Conservation (phyloP, 2,329 filamentous ascomycete genomes). For the Pseudogymnoascus sp. region DNA sequence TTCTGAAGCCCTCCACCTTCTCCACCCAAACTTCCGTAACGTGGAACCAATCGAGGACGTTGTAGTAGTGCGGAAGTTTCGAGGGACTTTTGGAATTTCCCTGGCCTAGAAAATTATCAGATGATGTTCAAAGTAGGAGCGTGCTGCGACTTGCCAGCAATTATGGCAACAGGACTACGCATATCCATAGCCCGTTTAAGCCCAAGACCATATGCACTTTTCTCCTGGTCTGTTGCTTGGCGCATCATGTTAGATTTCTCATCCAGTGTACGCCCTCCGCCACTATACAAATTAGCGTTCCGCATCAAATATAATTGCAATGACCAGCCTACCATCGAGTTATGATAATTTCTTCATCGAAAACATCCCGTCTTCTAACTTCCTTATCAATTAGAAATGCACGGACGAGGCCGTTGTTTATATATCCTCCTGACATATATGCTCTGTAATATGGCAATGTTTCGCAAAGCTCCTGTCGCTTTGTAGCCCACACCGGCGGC, state of each 20-base stretch:
- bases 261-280: slow-evolving; percentile 44
- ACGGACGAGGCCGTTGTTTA: slow-evolving; percentile 38
- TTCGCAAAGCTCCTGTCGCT: slow-evolving; percentile 54
- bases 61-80: slow-evolving; percentile 49
- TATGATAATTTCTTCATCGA: slow-evolving; percentile 55
- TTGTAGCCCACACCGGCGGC: slow-evolving; percentile 49
- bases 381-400: slow-evolving; percentile 53
- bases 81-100: slow-evolving; percentile 41
- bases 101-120: slow-evolving; percentile 35
- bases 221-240: slow-evolving; percentile 38
- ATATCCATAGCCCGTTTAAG: slow-evolving; percentile 39
- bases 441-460: slow-evolving; percentile 53
- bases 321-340: slow-evolving; percentile 45
- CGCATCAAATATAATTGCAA: neutral
- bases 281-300: slow-evolving; percentile 32
- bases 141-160: slow-evolving; percentile 39
- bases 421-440: slow-evolving; percentile 53
- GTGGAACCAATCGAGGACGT: slow-evolving; percentile 61
- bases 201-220: slow-evolving; percentile 30
- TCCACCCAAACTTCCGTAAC: slow-evolving; percentile 64
- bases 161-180: slow-evolving; percentile 44
- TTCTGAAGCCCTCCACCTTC: slow-evolving; percentile 30
- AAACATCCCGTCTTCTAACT: slow-evolving; percentile 45
- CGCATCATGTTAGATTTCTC: slow-evolving; percentile 36
- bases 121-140: slow-evolving; percentile 12